These are phyloP conservation scores for Geotrichum cucujoidarum DNA, from an alignment of 1,139 yeast species.

Conservation along the genomic window DNA sequence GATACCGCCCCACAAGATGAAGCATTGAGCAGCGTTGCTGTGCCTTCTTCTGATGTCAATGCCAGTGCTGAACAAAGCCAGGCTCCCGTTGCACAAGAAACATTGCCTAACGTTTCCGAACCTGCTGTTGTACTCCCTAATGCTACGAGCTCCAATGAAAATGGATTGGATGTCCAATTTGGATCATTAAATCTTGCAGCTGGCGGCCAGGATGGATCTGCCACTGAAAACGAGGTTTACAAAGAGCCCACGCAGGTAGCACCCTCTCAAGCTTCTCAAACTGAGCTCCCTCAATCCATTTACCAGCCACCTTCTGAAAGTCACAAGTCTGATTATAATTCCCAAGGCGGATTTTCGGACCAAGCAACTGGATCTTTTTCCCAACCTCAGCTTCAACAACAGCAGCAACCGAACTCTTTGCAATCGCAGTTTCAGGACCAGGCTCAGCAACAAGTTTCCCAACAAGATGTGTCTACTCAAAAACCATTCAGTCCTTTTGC, in stretches of 20 bases:
- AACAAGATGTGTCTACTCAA: constrained; percentile 9
- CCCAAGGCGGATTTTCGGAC: constrained; percentile 18
- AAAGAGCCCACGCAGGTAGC: constrained; percentile 8
- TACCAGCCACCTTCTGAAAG: constrained; percentile 14
- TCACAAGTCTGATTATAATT: constrained; percentile 23
- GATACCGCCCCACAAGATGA: too few species aligned
- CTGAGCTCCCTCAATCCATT: constrained; percentile 19
- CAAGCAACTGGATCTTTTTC: constrained; percentile 2
- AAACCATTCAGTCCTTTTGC: constrained; percentile 26
- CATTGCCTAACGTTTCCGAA: too few species aligned
- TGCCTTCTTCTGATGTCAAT: constrained; percentile 20
- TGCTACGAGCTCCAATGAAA: constrained; percentile 45
- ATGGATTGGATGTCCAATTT: constrained; percentile 64
- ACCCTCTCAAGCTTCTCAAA: constrained; percentile 19
- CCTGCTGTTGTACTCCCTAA: constrained; percentile 64
- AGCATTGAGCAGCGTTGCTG: too few species aligned
- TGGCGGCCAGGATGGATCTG: constrained; percentile 26
- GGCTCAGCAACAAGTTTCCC: constrained; percentile 3
- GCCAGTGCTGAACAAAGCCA: too few species aligned
- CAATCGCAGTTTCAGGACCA: constrained; percentile 16
- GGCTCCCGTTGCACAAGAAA: too few species aligned
- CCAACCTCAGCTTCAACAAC: constrained; percentile 20
- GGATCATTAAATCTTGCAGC: constrained; percentile 52
- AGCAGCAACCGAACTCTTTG: constrained; percentile 5
- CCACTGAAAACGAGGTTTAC: constrained; percentile 31